A percentile compares a stretch with the other conserved stretches of the same genome.
These are phyloP conservation scores for Umbelopsis sp. DNA, from an alignment of 371 early-diverging fungal genomes.

Conservation along the genomic window DNA sequence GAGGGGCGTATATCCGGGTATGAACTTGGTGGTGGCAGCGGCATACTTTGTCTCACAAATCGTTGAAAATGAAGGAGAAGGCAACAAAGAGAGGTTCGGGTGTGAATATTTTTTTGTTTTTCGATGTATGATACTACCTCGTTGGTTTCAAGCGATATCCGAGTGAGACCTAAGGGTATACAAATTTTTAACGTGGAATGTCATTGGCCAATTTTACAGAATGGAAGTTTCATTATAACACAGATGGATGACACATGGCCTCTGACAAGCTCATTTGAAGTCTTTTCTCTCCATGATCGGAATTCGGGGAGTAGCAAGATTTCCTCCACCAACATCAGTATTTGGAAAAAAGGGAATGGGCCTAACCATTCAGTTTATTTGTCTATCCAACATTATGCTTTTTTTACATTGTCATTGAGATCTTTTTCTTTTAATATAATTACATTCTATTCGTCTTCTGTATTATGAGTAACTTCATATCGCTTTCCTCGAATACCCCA, in stretches of 20 bases:
- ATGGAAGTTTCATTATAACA: background rate
- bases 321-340: background rate
- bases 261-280: background rate
- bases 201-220: background rate
- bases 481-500: slow-evolving; percentile 85
- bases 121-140: background rate
- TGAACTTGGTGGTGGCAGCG: background rate
- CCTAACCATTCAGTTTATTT: background rate
- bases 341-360: background rate
- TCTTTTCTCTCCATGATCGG: no score
- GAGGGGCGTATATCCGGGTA: background rate
- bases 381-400: background rate
- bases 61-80: background rate
- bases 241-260: background rate
- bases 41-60: background rate
- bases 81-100: background rate
- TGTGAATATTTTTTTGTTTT: background rate
- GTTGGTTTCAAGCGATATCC: background rate
- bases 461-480: slow-evolving; percentile 71
- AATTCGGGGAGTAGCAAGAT: no score
- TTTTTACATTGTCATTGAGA: background rate
- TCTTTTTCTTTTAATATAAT: background rate
- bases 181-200: background rate
- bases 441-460: slow-evolving; percentile 29
- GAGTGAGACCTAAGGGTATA: background rate